Evolutionary conservation across 228 moss, liverwort and hornwort genomes (phyloP).

Genomic region (Sphagnum fallax): DNA sequence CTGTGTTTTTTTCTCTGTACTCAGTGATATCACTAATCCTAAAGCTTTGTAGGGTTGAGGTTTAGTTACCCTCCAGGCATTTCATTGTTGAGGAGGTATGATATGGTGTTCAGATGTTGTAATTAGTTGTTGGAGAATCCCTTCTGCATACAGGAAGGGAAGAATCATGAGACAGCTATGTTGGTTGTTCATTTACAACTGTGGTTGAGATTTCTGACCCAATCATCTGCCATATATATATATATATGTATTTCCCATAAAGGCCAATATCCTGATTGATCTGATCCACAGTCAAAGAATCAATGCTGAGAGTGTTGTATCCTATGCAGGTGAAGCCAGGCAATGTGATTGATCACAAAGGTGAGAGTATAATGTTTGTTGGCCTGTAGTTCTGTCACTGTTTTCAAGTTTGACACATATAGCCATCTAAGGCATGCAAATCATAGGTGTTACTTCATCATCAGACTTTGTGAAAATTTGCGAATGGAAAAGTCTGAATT

Average conservation of each 20-base stretch:
- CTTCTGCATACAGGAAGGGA: background rate
- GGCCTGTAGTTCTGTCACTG: background rate
- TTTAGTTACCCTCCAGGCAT: too few relatives aligned
- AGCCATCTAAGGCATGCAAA: constrained; percentile 1
- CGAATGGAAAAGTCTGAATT: constrained; percentile 2
- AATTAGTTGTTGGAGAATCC: background rate
- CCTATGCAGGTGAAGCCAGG: constrained; percentile 78
- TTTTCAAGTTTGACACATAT: too few relatives aligned
- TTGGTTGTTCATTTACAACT: background rate
- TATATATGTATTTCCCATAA: background rate
- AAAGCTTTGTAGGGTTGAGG: too few relatives aligned
- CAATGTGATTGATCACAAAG: constrained; percentile 90
- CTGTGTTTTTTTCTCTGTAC: too few relatives aligned
- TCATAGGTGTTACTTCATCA: background rate
- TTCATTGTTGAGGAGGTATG: too few relatives aligned
- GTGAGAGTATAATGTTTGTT: constrained; percentile 29
- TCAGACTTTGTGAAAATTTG: constrained; percentile 9
- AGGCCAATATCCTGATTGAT: background rate
- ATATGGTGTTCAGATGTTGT: too few relatives aligned
- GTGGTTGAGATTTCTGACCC: background rate
- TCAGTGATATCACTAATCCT: too few relatives aligned
- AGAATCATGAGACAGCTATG: background rate
- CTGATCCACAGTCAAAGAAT: constrained; percentile 1
- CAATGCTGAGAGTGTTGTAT: background rate
- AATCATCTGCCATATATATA: background rate